Percentiles rank a stretch among this genome's conserved stretches.
These are phyloP conservation scores for Penstemon eatonii DNA, from an alignment of 257 asterid genomes.

Conservation along the genomic window DNA sequence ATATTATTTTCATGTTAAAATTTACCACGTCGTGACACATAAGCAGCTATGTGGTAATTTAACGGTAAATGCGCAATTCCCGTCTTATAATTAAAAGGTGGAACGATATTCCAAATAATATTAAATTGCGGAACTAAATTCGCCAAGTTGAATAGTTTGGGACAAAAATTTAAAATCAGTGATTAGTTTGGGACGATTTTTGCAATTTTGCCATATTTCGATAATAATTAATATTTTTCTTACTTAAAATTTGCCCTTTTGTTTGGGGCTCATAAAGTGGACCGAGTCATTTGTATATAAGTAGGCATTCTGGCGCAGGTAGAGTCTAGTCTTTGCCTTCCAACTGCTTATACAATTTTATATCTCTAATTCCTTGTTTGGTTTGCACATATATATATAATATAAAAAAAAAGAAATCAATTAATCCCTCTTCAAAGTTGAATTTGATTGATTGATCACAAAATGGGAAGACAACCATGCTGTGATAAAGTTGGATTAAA, in stretches of 20 bases:
- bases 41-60: too few relatives aligned
- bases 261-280: too few relatives aligned
- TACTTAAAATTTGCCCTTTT: too few relatives aligned
- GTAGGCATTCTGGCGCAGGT: conserved; percentile 26
- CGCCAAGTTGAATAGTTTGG: too few relatives aligned
- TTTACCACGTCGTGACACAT: too few relatives aligned
- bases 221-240: conserved; percentile 17
- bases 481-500: conserved; percentile 94
- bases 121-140: too few relatives aligned
- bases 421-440: background rate
- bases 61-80: too few relatives aligned
- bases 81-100: too few relatives aligned
- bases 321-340: conserved; percentile 7
- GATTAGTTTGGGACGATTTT: background rate
- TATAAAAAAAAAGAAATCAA: background rate
- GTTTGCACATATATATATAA: background rate
- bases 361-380: background rate
- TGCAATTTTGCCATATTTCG: too few relatives aligned
- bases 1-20: too few relatives aligned
- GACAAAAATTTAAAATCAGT: background rate
- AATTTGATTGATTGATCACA: background rate
- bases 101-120: too few relatives aligned
- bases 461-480: conserved; percentile 94
- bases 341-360: background rate
- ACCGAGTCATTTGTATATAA: conserved; percentile 8